Base-by-base conservation (phyloP, 1,139 yeast genomes). In the Blastobotrys elegans region DNA sequence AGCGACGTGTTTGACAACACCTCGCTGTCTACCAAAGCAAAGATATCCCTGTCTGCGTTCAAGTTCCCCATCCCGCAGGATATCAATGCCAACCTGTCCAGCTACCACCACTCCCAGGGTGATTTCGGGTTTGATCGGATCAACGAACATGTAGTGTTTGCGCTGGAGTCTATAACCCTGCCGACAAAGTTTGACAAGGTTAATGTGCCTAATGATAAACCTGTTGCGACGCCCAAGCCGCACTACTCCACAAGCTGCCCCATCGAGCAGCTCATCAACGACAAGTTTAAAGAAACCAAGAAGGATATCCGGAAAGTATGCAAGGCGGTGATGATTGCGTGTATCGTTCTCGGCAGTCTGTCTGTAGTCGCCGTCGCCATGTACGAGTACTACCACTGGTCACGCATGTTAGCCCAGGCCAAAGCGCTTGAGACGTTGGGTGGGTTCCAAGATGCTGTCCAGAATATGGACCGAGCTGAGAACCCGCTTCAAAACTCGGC, bases 381-480 rank as follows among this genome's bases (percentile, higher is more conserved):
- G n/a, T 47, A 50, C 35, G 55, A 53, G 20, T 39, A 40, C 29
- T 52, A 44, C 35, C 31, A 40, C 7, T 57, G 61, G 61, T 42
- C 36, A 7, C 37, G 46, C 31, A 27, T 33, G 18, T 27, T 51
- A 4, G 35, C 29, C 10, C 53, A 51, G 39, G 54, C 53, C 16
- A 41, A 49, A 17, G 30, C 44, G 6, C 32, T 52, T 16, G 48
- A 45, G 16, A 49, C 50, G 8, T 49, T 52, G 13, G 53, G 54
- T 1, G 50, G 51, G 30, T 52, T 49, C 41, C 40, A 41, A 24
- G 55, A 52, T 30, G 52, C 55, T 5, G 38, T 52, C 17, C 49
- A 47, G 11, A 50, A 49, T 26, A 49, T 52, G 10, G 40, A 36
- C 22, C 17, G 36, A 6, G 52, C 52, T 2, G 17, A 18, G 1